Evolutionary conservation across 768 basidiomycete genomes (phyloP), one percentile per base, ranked within the genome.

Genomic region (Termitomyces sp.): DNA sequence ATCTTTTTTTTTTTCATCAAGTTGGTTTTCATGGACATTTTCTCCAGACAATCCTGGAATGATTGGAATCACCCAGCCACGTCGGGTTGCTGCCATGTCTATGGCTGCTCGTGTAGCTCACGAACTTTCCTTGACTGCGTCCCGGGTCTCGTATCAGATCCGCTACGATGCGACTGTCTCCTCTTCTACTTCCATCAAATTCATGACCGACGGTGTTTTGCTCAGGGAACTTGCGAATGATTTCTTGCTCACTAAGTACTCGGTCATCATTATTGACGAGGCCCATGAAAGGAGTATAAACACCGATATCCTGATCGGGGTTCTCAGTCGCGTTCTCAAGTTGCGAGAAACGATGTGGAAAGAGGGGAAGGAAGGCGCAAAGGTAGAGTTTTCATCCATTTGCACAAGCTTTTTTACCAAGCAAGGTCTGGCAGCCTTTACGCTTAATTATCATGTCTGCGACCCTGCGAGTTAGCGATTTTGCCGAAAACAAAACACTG

Each of bases 181-280:
- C 4, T 80, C 93, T 0, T 80, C 84, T 22, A 99, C 97, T 1
- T 87, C 87, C 8, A 95, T 99, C 78, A 98, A 98, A 72, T 99
- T 98, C 78, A 98, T 98, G 95, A 99, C 97, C 6, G 97, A 99
- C 66, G 97, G 97, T 76, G 94, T 99, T 30, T 76, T 99, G 36
- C 77, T 99, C 16, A 87, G 97, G 57, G 97, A 99, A 72, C 78
- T 98, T 22, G 89, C 93, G 0, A 84, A 84, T 13, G 95, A 99
- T 69, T 97, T 99, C 72, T 72, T 98, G n/a, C 78, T 99, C n/a
- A 84, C 77, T 46, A 92, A 88, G 71, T 99, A 99, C 70, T 94
- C 92, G 6, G 89, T 97, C 30, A 87, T 99, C 61, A 88, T 98
- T 59, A 91, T 99, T 58, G 97, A 99, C 62, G 97, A 99, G 71